Percentiles rank a stretch among this genome's conserved stretches.
Conservation (phyloP, 2,329 filamentous ascomycete genomes). For the Epichloe gansuensis region DNA sequence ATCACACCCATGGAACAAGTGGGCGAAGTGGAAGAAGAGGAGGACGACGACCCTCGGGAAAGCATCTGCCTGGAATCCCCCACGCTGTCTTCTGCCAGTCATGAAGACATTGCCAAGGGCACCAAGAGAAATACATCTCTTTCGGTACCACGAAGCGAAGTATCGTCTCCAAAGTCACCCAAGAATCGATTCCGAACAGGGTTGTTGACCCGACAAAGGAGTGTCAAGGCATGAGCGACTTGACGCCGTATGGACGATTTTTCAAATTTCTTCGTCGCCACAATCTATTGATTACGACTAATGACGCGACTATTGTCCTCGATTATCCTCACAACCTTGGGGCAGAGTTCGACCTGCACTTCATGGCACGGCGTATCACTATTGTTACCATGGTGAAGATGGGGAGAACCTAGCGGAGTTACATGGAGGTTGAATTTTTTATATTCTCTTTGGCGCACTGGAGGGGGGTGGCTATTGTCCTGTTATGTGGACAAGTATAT, state of each 20-base stretch:
- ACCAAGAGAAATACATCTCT: constrained; percentile 28
- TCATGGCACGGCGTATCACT: neutral
- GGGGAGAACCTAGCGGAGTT: neutral
- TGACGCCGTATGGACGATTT: neutral
- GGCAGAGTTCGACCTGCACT: neutral
- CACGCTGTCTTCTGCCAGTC: constrained; percentile 24
- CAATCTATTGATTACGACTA: neutral
- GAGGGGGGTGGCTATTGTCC: neutral
- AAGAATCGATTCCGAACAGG: constrained; percentile 23
- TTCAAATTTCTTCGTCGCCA: neutral
- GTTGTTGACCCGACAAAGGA: constrained; percentile 26
- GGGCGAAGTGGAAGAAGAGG: constrained; percentile 19
- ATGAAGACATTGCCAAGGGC: constrained; percentile 33
- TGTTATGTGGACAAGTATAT: neutral
- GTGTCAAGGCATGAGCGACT: constrained; percentile 22
- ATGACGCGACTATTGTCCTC: neutral
- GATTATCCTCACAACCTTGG: neutral
- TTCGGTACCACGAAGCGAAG: constrained; percentile 11
- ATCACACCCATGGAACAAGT: constrained; percentile 23
- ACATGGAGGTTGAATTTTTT: no score
- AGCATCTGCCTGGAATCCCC: constrained; percentile 12
- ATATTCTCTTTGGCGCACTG: neutral
- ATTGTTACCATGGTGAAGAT: neutral
- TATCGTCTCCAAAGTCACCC: constrained; percentile 14
- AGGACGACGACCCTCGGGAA: constrained; percentile 9